A percentile compares a stretch with the other conserved stretches of the same genome.
Evolutionary conservation across 129 eudicot species (phyloP).

Genomic region (Pulicaria dysenterica): DNA sequence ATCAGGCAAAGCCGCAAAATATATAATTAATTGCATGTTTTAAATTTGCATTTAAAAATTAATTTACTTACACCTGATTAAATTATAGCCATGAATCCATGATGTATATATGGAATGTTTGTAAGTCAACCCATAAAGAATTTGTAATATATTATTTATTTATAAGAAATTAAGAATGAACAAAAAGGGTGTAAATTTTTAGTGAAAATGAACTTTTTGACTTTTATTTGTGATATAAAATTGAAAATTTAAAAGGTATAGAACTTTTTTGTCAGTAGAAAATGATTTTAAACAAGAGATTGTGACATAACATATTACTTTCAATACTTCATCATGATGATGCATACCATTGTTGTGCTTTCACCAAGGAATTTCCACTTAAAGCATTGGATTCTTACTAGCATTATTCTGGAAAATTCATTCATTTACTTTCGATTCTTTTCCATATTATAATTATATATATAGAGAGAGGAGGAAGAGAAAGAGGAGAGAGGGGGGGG

Average conservation of each 20-base stretch:
- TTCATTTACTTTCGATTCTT: neutral
- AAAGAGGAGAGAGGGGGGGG: too few relatives aligned
- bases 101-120: conserved; percentile 11
- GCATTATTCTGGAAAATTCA: conserved; percentile 23
- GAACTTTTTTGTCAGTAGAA: conserved; percentile 39
- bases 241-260: conserved; percentile 24
- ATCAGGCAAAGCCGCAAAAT: neutral
- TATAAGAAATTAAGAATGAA: neutral
- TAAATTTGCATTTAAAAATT: neutral
- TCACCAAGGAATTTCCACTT: conserved; percentile 40
- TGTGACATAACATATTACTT: conserved; percentile 42
- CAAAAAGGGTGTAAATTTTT: neutral
- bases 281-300: conserved; percentile 39
- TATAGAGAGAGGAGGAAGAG: too few relatives aligned
- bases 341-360: conserved; percentile 34
- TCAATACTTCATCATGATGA: conserved; percentile 38
- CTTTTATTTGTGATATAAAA: conserved; percentile 28
- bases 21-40: neutral
- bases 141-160: neutral
- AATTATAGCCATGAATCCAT: conserved; percentile 5
- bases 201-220: conserved; percentile 30
- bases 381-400: conserved; percentile 37
- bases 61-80: neutral
- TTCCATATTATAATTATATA: neutral
- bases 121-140: conserved; percentile 20